Conservation (phyloP, 345 rosid species). For the Bretschneidera sinensis region DNA sequence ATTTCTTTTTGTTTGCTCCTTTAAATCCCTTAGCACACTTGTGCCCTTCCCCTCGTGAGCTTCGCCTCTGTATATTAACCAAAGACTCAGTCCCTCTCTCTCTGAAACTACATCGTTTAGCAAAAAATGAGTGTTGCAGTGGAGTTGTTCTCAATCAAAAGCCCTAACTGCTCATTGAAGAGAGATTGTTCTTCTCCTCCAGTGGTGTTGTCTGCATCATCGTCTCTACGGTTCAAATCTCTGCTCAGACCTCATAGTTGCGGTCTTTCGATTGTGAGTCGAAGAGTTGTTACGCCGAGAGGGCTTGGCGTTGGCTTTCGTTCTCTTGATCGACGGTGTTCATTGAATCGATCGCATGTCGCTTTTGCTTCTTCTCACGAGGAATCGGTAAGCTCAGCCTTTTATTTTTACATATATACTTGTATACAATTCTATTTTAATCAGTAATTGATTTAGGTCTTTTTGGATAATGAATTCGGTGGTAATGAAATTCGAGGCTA, state of each 20-base stretch:
- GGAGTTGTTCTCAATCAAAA: conserved; percentile 35
- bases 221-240: conserved; percentile 19
- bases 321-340: conserved; percentile 24
- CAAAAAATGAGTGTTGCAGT: conserved; percentile 24
- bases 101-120: background rate
- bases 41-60: too few species aligned
- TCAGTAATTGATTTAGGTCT: background rate
- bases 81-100: background rate
- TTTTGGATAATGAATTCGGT: background rate
- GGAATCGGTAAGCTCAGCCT: conserved; percentile 45
- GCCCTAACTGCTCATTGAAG: conserved; percentile 26
- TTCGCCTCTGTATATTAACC: too few species aligned
- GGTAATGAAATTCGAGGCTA: background rate
- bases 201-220: conserved; percentile 12
- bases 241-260: conserved; percentile 10
- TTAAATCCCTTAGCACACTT: too few species aligned
- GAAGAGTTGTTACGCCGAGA: conserved; percentile 17
- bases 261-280: conserved; percentile 10
- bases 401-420: too few species aligned
- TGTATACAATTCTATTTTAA: background rate
- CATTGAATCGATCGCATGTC: conserved; percentile 25
- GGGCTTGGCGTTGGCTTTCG: conserved; percentile 30
- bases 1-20: too few species aligned
- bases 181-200: conserved; percentile 20
- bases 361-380: conserved; percentile 62